Evolutionary conservation across 2,329 filamentous ascomycete genomes (phyloP).

Genomic region (Fusarium torreyae): DNA sequence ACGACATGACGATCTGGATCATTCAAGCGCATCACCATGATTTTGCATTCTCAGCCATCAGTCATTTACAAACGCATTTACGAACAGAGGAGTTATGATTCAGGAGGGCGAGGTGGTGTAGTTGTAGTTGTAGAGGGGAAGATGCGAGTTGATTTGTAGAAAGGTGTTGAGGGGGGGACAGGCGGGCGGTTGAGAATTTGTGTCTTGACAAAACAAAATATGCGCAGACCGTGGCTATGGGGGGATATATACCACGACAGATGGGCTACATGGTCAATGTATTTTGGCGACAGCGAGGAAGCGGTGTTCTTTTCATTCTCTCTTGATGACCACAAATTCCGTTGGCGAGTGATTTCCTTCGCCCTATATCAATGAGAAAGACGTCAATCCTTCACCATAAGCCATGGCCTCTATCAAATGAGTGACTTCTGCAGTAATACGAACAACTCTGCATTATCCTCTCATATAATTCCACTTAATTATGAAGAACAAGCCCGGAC

Average conservation of each 20-base stretch:
- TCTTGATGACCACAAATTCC: slow-evolving; percentile 34
- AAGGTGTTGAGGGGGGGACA: slow-evolving; percentile 10
- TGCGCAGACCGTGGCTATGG: slow-evolving; percentile 9
- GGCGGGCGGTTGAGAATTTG: slow-evolving; percentile 6
- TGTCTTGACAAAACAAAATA: slow-evolving; percentile 35
- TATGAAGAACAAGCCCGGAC: neutral
- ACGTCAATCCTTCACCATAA: slow-evolving; percentile 39
- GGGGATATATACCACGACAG: slow-evolving; percentile 33
- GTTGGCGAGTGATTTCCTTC: slow-evolving; percentile 30
- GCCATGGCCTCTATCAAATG: neutral
- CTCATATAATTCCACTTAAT: neutral
- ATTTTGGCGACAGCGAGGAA: slow-evolving; percentile 43
- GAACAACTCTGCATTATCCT: neutral
- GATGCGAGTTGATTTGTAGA: slow-evolving; percentile 11
- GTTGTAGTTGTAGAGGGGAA: neutral
- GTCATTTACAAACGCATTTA: slow-evolving; percentile 48
- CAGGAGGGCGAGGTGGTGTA: slow-evolving; percentile 8
- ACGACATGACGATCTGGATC: slow-evolving; percentile 48
- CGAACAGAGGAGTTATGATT: slow-evolving; percentile 36
- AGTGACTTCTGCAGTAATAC: neutral
- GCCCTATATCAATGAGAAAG: slow-evolving; percentile 39
- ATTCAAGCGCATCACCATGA: slow-evolving; percentile 42
- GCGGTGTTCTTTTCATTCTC: slow-evolving; percentile 38
- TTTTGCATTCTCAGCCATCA: slow-evolving; percentile 43
- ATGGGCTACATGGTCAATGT: slow-evolving; percentile 37